A percentile compares a stretch with the other conserved stretches of the same genome.
Conservation (phyloP, 331 rosid genomes). For the Rhamnella rubrinervis region DNA sequence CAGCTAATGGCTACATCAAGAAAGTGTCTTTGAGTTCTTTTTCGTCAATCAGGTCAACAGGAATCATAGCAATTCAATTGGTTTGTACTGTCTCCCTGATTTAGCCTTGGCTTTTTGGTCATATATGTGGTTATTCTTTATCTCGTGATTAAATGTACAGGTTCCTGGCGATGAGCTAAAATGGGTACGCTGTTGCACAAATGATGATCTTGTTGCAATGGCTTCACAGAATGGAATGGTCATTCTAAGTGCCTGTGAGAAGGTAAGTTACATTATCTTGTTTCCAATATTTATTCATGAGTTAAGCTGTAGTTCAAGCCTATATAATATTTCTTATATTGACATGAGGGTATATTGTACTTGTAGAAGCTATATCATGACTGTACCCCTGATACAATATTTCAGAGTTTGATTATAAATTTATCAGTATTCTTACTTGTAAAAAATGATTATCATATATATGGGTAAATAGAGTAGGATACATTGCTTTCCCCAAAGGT, state of each 20-base stretch:
- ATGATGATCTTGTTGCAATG: slow-evolving; percentile 91
- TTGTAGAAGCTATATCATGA: not conserved
- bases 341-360: not conserved
- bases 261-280: slow-evolving; percentile 41
- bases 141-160: slow-evolving; percentile 42
- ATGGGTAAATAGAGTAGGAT: too few species aligned
- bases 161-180: slow-evolving; percentile 94
- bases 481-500: too few species aligned
- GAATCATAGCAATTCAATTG: slow-evolving; percentile 98
- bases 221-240: slow-evolving; percentile 96
- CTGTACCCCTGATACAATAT: too few species aligned
- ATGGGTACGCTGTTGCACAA: slow-evolving; percentile 94
- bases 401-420: too few species aligned
- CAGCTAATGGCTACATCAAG: slow-evolving; percentile 90
- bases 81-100: slow-evolving; percentile 51
- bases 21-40: slow-evolving; percentile 83
- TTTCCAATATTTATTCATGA: not conserved
- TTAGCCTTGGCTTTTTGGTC: slow-evolving; percentile 10
- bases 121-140: slow-evolving; percentile 1
- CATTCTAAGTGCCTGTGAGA: slow-evolving; percentile 69
- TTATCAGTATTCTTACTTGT: too few species aligned
- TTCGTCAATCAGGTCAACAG: slow-evolving; percentile 90
- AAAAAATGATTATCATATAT: too few species aligned
- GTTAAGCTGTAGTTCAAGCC: not conserved
- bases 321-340: not conserved